A percentile compares a stretch with the other conserved stretches of the same genome.
These are phyloP conservation scores for Mycena venus DNA, from an alignment of 768 basidiomycete species.

Conservation along the genomic window DNA sequence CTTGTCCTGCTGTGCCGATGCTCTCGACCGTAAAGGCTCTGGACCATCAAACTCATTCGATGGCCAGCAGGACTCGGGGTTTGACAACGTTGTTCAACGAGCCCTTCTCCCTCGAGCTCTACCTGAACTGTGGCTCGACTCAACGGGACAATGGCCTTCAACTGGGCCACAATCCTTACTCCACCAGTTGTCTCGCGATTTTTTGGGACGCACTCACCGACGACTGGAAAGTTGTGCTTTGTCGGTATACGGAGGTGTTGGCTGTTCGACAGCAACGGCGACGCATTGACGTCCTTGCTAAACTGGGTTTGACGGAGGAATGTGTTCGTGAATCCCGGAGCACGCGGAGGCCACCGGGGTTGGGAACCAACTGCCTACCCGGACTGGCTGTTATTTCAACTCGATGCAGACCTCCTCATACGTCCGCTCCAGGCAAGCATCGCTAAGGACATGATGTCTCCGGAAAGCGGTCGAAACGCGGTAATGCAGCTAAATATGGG, in stretches of 20 bases:
- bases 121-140: not conserved
- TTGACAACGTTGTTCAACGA: not conserved
- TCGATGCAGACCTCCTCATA: slow-evolving; percentile 50
- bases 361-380: slow-evolving; percentile 40
- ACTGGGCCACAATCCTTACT: slow-evolving; percentile 1
- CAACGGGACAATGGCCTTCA: slow-evolving; percentile 19
- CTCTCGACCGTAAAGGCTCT: not conserved
- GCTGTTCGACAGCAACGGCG: not conserved
- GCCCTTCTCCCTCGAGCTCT: not conserved
- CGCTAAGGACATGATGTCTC: slow-evolving; percentile 48
- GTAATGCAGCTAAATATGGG: slow-evolving; percentile 71
- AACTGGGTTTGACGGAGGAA: not conserved
- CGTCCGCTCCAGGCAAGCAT: slow-evolving; percentile 54
- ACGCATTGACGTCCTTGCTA: not conserved
- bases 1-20: not conserved
- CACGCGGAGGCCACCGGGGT: not conserved
- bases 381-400: slow-evolving; percentile 63
- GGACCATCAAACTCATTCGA: not conserved
- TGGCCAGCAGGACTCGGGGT: not conserved
- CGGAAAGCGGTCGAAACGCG: slow-evolving; percentile 50
- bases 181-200: slow-evolving; percentile 7
- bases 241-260: slow-evolving; percentile 3
- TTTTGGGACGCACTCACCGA: not conserved
- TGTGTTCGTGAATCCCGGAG: not conserved
- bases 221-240: not conserved